These are phyloP conservation scores for Septoria petroselini DNA, from an alignment of 2,329 filamentous ascomycete species.

Conservation along the genomic window DNA sequence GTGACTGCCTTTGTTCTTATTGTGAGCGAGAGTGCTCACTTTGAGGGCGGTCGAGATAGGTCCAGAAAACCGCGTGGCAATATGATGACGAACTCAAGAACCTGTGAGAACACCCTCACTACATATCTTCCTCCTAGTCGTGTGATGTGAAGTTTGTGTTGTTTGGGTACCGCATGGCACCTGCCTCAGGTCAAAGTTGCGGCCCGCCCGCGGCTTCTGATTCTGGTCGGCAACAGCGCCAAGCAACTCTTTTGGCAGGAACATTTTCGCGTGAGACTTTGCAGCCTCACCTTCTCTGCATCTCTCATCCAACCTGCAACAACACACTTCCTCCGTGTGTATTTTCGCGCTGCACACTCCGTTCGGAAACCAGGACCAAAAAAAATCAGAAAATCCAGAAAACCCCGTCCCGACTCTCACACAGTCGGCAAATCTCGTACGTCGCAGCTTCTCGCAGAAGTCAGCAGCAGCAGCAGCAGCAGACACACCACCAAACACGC, in stretches of 20 bases:
- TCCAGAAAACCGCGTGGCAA: no score
- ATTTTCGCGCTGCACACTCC: slow-evolving; percentile 17
- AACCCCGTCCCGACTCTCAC: slow-evolving; percentile 29
- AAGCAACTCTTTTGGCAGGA: slow-evolving; percentile 8
- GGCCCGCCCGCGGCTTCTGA: not conserved
- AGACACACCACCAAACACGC: no score
- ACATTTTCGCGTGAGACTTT: slow-evolving; percentile 9
- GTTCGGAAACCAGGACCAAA: slow-evolving; percentile 35
- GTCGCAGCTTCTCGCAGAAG: not conserved
- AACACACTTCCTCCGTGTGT: slow-evolving; percentile 10
- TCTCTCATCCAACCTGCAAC: slow-evolving; percentile 10
- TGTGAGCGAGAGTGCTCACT: no score
- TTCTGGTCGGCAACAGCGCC: slow-evolving; percentile 3
- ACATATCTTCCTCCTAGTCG: no score
- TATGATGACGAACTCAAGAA: no score
- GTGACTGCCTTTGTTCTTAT: no score
- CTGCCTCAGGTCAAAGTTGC: not conserved
- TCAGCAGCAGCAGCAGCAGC: no score
- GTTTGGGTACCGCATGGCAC: no score
- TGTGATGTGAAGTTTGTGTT: no score
- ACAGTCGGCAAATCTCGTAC: slow-evolving; percentile 25
- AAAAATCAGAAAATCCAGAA: slow-evolving; percentile 42
- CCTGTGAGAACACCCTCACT: no score
- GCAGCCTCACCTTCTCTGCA: slow-evolving; percentile 4
- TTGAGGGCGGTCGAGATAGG: no score